Evolutionary conservation across 768 basidiomycete species (phyloP).

Genomic region (Tulasnella sp.): DNA sequence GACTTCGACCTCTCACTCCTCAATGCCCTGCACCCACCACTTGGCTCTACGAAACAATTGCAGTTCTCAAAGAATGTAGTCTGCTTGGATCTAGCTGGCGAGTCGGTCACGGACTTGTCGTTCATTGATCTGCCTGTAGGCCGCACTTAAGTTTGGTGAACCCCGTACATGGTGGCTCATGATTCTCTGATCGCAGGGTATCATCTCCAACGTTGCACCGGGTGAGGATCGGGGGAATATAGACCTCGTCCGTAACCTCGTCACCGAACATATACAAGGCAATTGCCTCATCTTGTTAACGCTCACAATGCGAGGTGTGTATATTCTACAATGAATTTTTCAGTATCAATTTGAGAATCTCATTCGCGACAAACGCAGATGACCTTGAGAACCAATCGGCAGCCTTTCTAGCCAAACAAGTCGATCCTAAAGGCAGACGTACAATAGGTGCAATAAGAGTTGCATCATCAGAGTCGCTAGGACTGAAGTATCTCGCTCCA

Average conservation of each 20-base stretch:
- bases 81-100: slow-evolving; percentile 36
- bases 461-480: neutral
- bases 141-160: slow-evolving; percentile 21
- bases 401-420: slow-evolving; percentile 39
- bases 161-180: slow-evolving; percentile 8
- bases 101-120: slow-evolving; percentile 26
- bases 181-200: slow-evolving; percentile 24
- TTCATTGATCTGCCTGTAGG: slow-evolving; percentile 24
- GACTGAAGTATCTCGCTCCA: neutral
- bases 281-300: slow-evolving; percentile 56
- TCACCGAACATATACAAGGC: slow-evolving; percentile 34
- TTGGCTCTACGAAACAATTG: slow-evolving; percentile 22
- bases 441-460: slow-evolving; percentile 42
- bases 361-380: slow-evolving; percentile 37
- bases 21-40: neutral
- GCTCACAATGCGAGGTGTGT: slow-evolving; percentile 51
- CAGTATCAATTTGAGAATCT: neutral
- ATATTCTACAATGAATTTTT: neutral
- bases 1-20: slow-evolving; percentile 1
- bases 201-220: slow-evolving; percentile 44
- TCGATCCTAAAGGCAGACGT: slow-evolving; percentile 42
- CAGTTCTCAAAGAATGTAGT: slow-evolving; percentile 44
- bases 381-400: slow-evolving; percentile 59
- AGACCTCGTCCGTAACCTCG: slow-evolving; percentile 35
- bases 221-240: slow-evolving; percentile 33